phyloP scores from a whole-genome alignment of 176 grass and related monocot species.

The Sorghum bicolor region Sorghum_bicolor_NCBIv3 NC_012872.2:55332001-55332500 shows the following conservation, averaged over 20 bases:
- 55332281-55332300: constrained; percentile 40
- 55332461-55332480: neutral
- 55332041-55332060: too few relatives aligned
- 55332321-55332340: constrained; percentile 5
- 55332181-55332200: neutral
- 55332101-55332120: constrained; percentile 28
- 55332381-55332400: neutral
- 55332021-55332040: too few relatives aligned
- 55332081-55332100: neutral
- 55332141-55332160: neutral
- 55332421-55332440: constrained; percentile 42
- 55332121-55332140: constrained; percentile 22
- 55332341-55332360: constrained; percentile 2
- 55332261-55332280: constrained; percentile 44
- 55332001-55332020: too few relatives aligned
- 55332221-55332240: constrained; percentile 39
- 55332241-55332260: constrained; percentile 14
- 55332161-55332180: neutral
- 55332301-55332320: constrained; percentile 24
- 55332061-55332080: neutral
- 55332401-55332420: constrained; percentile 30
- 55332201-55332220: neutral
- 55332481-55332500: neutral
- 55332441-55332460: constrained; percentile 3
- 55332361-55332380: neutral